Conservation (phyloP, 768 basidiomycete species). For the Daedaleopsis nitida region DNA sequence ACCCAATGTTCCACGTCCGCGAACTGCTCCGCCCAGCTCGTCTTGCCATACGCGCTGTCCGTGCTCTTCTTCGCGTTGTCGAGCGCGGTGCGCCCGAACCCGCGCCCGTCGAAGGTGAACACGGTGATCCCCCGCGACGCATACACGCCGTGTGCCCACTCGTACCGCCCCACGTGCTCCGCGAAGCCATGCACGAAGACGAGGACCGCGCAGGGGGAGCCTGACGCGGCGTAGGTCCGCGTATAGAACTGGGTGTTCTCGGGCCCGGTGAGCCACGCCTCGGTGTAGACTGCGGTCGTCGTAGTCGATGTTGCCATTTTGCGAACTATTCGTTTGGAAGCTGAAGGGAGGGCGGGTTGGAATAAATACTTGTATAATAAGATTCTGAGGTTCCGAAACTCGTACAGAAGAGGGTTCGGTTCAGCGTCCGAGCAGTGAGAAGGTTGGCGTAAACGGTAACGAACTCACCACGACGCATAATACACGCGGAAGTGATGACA, state of each 20-base stretch:
- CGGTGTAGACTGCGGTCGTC: slow-evolving; percentile 28
- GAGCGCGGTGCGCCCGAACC: slow-evolving; percentile 73
- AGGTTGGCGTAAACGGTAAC: no score
- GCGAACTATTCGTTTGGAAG: no score
- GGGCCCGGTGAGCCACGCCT: slow-evolving; percentile 66
- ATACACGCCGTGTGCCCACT: slow-evolving; percentile 61
- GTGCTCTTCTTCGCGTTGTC: slow-evolving; percentile 59
- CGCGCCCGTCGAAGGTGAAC: slow-evolving; percentile 79
- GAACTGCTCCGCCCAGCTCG: slow-evolving; percentile 61
- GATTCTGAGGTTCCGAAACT: no score
- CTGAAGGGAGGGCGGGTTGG: no score
- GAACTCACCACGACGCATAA: no score
- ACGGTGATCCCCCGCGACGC: slow-evolving; percentile 58
- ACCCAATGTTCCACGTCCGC: slow-evolving; percentile 73
- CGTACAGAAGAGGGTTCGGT: no score
- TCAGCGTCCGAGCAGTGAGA: no score
- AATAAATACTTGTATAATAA: no score
- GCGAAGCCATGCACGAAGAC: slow-evolving; percentile 81
- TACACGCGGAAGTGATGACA: no score
- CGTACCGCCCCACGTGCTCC: slow-evolving; percentile 74
- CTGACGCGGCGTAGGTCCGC: slow-evolving; percentile 48
- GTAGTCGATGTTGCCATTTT: not conserved
- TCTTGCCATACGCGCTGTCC: slow-evolving; percentile 61
- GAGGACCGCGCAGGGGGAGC: slow-evolving; percentile 48
- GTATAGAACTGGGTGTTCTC: slow-evolving; percentile 67